A percentile compares a stretch with the other conserved stretches of the same genome.
phyloP scores from a whole-genome alignment of 78 protist species.

The Pelomyxa schiedti region DNA sequence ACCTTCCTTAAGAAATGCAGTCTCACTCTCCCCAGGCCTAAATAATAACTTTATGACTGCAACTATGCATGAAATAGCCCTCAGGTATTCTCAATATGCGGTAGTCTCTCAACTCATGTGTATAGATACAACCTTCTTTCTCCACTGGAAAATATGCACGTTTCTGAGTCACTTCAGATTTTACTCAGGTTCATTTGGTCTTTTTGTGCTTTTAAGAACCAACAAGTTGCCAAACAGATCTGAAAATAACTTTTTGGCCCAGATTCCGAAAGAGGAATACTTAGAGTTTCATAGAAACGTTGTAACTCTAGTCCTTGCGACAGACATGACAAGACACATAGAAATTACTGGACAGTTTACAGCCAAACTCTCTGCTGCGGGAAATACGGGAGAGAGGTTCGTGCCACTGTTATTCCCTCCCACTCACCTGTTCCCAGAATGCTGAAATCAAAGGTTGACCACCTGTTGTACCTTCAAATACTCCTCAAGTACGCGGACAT shows the following conservation, averaged over 20 bases:
- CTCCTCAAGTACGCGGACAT: not conserved
- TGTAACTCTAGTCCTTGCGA: not conserved
- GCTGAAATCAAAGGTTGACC: not conserved
- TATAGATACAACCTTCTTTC: not conserved
- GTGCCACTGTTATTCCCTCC: too few species aligned
- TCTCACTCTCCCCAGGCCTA: too few species aligned
- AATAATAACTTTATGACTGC: not conserved
- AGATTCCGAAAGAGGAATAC: too few species aligned
- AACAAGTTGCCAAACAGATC: too few species aligned
- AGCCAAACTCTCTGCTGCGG: not conserved
- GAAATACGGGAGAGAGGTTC: not conserved
- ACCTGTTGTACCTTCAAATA: not conserved
- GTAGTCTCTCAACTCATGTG: too few species aligned
- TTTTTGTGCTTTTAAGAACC: too few species aligned
- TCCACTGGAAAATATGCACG: not conserved
- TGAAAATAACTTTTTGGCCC: too few species aligned
- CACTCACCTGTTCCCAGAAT: too few species aligned
- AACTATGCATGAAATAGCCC: not conserved
- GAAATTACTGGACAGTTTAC: not conserved
- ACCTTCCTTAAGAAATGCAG: too few species aligned
- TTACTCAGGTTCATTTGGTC: too few species aligned
- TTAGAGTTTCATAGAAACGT: not conserved
- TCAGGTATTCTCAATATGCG: too few species aligned
- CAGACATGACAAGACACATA: not conserved
- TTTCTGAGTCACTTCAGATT: not conserved